Evolutionary conservation across 1,139 yeast genomes (phyloP), one percentile per base, ranked within the genome.

Genomic region (Arxiozyma bovina): DNA sequence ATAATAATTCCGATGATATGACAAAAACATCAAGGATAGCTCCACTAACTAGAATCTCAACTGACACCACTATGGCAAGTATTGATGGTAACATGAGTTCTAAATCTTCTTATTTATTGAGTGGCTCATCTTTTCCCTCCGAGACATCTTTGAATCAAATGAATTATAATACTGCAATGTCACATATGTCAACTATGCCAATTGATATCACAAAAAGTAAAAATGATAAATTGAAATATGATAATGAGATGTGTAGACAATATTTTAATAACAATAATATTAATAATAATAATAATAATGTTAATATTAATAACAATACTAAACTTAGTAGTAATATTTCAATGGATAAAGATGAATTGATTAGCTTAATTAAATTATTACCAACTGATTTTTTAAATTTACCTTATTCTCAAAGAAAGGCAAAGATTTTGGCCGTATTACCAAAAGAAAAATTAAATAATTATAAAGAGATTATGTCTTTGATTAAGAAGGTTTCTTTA

Each of bases 361-460:
- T 53, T n/a, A 57, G 56, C 8, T 52, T 68, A 23, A 60, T 64
- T 27, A 58, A 70, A 55, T 73, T 77, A 55, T 69, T 83, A 44
- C 93, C 94, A 0, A 72, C 76, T 1, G 78, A 84, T 63, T 86
- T 83, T 64, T 74, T 77, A 51, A 81, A 80, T 18, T 71, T 84
- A 56, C 88, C 91, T 0, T 85, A 85, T 64, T 81, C 87, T 5
- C 87, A 83, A 63, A 72, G 94, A 48, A 80, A 81, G 58, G 81
- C 77, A 61, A 62, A 82, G 40, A 75, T 86, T 7, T 72, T 75
- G 53, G 80, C 82, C 15, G 69, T 82, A 46, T 76, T 83, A 25
- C 87, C 86, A 1, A 73, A 75, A 42, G 74, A 78, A 21, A 53
- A 53, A 48, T 20, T 45, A n/a, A 45, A 51, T 40, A 82, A 80